Base-by-base conservation (phyloP, 2,329 filamentous ascomycete species). In the Colletotrichum zoysiae region DNA sequence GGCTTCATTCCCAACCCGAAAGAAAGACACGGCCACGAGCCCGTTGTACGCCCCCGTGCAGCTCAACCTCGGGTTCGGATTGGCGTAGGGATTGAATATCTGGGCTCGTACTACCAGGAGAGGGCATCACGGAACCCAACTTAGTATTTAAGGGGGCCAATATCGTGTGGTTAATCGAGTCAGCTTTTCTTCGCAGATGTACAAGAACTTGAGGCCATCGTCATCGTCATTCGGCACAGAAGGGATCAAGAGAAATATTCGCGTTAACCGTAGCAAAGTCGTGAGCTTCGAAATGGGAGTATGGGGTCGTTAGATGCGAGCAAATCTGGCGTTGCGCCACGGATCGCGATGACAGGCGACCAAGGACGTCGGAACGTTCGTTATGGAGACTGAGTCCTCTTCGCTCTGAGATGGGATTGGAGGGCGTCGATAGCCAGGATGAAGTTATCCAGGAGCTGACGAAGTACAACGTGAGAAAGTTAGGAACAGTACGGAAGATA, bases 111-210 rank as follows among this genome's bases (percentile, higher is more conserved):
- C 18, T 33, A 20, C 16, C 7, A 51, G n/a, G 23, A 20, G 20
- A 53, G 46, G n/a, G 51, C 58, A 71, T 71, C 58, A 62, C 65
- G 44, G 44, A 59, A 23, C 44, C 42, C 58, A 23, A 38, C 7
- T 30, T 55, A 51, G 23, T 56, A 40, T 56, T 26, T 40, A 23
- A 67, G 62, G n/a, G 16, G 46, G 26, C 50, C 30, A 33, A 70
- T 11, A 16, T 48, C n/a, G 33, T 33, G 26, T 40, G 40, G 26
- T 50, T n/a, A 9, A 26, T 38, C 61, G 44, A 65, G 61, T 69
- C 61, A 69, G 46, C 58, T 53, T 35, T 44, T 65, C 53, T 51
- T 48, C 33, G n/a, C 18, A 23, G 30, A 12, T 33, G 26, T 20
- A 46, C 42, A 46, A 35, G n/a, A 26, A 16, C 38, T 30, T 4